A percentile compares a stretch with the other conserved stretches of the same genome.
phyloP scores from a whole-genome alignment of 78 protist genomes.

The Tieghemostelium lacteum region DNA sequence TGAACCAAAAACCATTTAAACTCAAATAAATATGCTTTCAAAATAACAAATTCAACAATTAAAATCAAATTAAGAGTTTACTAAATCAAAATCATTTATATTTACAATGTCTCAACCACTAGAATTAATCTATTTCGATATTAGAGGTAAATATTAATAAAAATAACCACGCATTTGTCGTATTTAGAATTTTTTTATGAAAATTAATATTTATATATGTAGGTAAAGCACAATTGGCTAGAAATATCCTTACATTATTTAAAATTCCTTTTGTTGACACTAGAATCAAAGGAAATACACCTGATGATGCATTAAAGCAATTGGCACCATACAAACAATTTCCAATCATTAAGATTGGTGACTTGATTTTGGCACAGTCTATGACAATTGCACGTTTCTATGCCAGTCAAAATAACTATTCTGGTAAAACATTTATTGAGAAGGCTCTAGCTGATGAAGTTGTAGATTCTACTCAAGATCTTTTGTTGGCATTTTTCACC shows the following conservation, averaged over 20 bases:
- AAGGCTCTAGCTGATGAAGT: slow-evolving; percentile 2
- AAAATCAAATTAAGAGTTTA: no score
- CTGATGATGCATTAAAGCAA: slow-evolving; percentile 8
- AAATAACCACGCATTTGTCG: no score
- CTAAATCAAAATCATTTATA: no score
- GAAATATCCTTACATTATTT: slow-evolving; percentile 4
- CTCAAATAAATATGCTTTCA: no score
- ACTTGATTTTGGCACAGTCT: slow-evolving; percentile 6
- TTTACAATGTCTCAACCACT: no score
- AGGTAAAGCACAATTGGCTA: slow-evolving; percentile 23
- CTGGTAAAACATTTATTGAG: slow-evolving; percentile 5
- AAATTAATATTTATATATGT: slow-evolving; percentile 23
- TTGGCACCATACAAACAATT: slow-evolving; percentile 30
- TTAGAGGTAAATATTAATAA: no score
- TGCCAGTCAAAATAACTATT: slow-evolving; percentile 17
- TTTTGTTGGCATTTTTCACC: no score
- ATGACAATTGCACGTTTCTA: slow-evolving; percentile 9
- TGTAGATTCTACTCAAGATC: no score
- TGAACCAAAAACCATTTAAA: no score
- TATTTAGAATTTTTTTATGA: no score
- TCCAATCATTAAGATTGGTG: slow-evolving; percentile 33
- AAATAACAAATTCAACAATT: no score
- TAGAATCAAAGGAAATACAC: neutral
- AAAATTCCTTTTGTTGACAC: slow-evolving; percentile 1
- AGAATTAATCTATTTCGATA: no score